phyloP scores from a whole-genome alignment of 345 rosid genomes.

The Populus tremula region DNA sequence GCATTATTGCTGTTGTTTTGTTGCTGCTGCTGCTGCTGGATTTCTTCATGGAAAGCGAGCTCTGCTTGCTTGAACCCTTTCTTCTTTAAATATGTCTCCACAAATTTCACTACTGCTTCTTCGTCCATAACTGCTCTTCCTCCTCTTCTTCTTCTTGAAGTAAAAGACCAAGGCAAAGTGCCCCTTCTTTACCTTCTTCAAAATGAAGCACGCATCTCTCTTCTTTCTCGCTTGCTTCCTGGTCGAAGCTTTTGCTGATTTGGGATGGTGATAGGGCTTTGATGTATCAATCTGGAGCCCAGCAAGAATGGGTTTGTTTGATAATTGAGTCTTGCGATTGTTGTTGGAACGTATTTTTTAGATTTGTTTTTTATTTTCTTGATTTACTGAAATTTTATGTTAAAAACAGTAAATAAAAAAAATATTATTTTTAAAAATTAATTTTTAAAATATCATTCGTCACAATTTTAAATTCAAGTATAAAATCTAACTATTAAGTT shows the following conservation, averaged over 20 bases:
- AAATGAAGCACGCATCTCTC: not conserved
- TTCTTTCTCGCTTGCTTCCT: not conserved
- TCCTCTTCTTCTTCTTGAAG: constrained; percentile 6
- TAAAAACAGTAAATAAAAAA: no score
- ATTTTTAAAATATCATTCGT: no score
- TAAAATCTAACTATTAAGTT: no score
- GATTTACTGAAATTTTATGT: no score
- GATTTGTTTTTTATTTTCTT: no score
- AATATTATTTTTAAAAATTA: no score
- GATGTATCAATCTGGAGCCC: not conserved
- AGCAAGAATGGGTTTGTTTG: not conserved
- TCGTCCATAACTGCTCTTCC: constrained; percentile 44
- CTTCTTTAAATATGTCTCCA: constrained; percentile 77
- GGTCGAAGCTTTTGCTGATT: not conserved
- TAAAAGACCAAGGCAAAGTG: not conserved
- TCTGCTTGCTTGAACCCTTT: constrained; percentile 75
- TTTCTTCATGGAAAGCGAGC: constrained; percentile 58
- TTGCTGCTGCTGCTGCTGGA: constrained; percentile 43
- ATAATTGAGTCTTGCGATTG: not conserved
- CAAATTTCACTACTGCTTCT: constrained; percentile 52
- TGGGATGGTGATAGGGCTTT: not conserved
- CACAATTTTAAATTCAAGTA: no score
- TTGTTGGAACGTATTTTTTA: no score
- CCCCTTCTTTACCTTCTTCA: not conserved
- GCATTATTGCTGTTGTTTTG: constrained; percentile 35